Percentiles rank a stretch among this genome's conserved stretches.
phyloP scores from a whole-genome alignment of 768 basidiomycete species.

The Sarcomyxa edulis region DNA sequence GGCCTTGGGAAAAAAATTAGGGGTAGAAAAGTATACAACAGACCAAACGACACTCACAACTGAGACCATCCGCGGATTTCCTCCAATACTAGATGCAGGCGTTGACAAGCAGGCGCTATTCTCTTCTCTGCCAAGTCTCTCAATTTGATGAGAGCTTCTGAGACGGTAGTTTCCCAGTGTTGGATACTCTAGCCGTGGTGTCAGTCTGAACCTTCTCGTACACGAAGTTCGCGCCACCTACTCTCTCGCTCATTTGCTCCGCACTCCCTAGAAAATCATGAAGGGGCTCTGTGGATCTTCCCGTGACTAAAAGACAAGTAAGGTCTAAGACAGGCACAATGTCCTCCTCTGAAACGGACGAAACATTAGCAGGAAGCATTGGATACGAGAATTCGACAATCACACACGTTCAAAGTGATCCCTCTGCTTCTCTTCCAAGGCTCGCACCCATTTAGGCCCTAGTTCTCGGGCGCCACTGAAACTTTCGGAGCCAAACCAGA shows the following conservation, averaged over 20 bases:
- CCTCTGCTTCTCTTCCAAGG: constrained; percentile 58
- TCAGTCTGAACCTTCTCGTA: constrained; percentile 7
- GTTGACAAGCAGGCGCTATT: constrained; percentile 69
- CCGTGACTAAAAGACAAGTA: constrained; percentile 64
- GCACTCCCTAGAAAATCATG: constrained; percentile 71
- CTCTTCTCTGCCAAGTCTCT: constrained; percentile 71
- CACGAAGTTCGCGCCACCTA: no score
- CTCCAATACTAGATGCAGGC: constrained; percentile 69
- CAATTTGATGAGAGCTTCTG: constrained; percentile 64
- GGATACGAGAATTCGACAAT: constrained; percentile 5
- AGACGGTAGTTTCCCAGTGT: constrained; percentile 77
- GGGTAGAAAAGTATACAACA: constrained; percentile 1
- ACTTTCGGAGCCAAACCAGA: constrained; percentile 70
- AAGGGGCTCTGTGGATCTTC: constrained; percentile 65
- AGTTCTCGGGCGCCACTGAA: constrained; percentile 64
- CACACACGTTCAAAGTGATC: constrained; percentile 63
- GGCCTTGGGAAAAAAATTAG: constrained; percentile 36
- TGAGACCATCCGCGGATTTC: constrained; percentile 77
- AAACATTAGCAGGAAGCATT: constrained; percentile 9
- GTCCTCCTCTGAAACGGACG: constrained; percentile 41
- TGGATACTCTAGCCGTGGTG: constrained; percentile 55
- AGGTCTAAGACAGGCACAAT: constrained; percentile 67
- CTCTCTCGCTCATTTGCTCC: constrained; percentile 80
- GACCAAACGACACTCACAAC: constrained; percentile 38
- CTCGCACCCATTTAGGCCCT: constrained; percentile 68